These are phyloP conservation scores for Phalaenopsis equestris DNA, from an alignment of 106 monocot species.

Conservation along the genomic window DNA sequence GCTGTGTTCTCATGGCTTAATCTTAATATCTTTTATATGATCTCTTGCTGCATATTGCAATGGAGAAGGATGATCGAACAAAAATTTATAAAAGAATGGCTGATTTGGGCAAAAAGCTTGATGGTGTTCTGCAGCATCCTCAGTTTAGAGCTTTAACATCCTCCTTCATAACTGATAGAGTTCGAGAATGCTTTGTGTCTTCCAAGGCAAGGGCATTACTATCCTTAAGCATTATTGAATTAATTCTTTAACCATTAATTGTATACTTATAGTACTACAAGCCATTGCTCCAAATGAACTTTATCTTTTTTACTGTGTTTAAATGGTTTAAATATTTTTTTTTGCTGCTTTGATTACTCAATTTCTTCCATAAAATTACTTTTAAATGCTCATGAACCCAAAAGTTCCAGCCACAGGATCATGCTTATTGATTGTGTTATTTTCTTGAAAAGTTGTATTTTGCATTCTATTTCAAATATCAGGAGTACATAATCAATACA, in stretches of 20 bases:
- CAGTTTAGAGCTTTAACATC: conserved; percentile 30
- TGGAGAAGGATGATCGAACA: conserved; percentile 60
- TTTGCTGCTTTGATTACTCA: not conserved
- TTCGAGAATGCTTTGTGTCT: conserved; percentile 44
- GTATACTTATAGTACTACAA: not conserved
- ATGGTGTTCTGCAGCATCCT: conserved; percentile 39
- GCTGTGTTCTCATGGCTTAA: not conserved
- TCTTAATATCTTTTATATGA: conserved; percentile 1
- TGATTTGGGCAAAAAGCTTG: conserved; percentile 39
- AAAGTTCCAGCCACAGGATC: not conserved
- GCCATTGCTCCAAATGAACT: not conserved
- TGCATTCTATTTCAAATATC: no score
- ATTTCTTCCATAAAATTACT: not conserved
- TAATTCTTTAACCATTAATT: not conserved
- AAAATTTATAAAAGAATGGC: conserved; percentile 54
- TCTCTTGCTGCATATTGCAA: not conserved
- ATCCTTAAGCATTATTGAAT: not conserved
- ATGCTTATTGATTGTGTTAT: not conserved
- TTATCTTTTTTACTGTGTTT: not conserved
- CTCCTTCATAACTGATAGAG: conserved; percentile 24
- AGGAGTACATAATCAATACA: no score
- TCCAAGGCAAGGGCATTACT: conserved; percentile 36
- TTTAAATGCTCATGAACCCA: not conserved
- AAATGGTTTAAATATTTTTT: not conserved
- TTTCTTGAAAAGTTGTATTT: no score